Conservation (phyloP, 73 alveolate genomes). For the Paramecium caudatum region DNA sequence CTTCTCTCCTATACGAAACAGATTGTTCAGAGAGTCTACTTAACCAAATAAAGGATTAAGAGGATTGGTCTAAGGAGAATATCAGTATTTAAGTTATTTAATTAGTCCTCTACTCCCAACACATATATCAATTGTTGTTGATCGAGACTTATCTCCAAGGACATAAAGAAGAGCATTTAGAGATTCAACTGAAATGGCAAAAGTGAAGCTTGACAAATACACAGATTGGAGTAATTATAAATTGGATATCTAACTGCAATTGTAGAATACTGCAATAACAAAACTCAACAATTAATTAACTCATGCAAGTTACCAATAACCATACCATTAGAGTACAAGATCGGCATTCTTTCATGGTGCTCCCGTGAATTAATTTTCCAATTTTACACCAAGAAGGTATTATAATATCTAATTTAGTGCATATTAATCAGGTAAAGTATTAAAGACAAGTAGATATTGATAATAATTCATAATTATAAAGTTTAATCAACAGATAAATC, state of each 20-base stretch:
- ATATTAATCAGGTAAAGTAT: no score
- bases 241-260: slow-evolving; percentile 45
- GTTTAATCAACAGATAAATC: slow-evolving; percentile 9
- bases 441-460: no score
- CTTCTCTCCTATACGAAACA: slow-evolving; percentile 40
- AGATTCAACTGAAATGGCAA: slow-evolving; percentile 33
- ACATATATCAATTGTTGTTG: not conserved
- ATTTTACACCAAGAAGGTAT: no score
- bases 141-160: not conserved
- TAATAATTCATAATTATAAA: no score
- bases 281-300: not conserved
- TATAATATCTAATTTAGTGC: no score
- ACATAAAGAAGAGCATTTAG: slow-evolving; percentile 27
- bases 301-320: not conserved
- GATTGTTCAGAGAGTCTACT: slow-evolving; percentile 69
- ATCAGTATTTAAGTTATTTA: not conserved
- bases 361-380: no score
- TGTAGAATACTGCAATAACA: not conserved
- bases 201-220: slow-evolving; percentile 2
- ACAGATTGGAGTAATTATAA: slow-evolving; percentile 42
- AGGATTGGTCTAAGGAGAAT: slow-evolving; percentile 48
- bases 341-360: no score
- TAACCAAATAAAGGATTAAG: not conserved
- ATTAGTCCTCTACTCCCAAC: slow-evolving; percentile 31
- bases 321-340: not conserved